A percentile compares a stretch with the other conserved stretches of the same genome.
Evolutionary conservation across 441 rosid genomes (phyloP).

Genomic region (Mallotus japonicus): DNA sequence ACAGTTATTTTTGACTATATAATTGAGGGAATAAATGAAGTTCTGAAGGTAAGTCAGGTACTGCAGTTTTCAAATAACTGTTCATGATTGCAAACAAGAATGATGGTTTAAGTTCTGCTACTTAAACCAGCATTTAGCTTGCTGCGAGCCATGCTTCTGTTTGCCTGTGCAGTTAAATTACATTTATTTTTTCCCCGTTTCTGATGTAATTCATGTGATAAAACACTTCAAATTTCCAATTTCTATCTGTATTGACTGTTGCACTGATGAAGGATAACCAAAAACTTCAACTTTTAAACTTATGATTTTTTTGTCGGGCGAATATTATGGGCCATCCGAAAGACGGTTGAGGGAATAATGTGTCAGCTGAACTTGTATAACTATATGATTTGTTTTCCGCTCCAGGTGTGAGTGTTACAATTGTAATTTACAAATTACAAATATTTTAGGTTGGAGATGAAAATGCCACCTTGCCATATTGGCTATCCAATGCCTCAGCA

Average conservation of each 20-base stretch:
- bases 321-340: neutral
- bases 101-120: no score
- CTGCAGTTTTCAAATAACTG: conserved; percentile 19
- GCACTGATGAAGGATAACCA: neutral
- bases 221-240: neutral
- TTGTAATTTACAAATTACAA: conserved; percentile 13
- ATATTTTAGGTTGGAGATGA: conserved; percentile 79
- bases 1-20: conserved; percentile 85
- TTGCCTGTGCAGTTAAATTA: neutral
- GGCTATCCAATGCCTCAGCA: conserved; percentile 93
- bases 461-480: conserved; percentile 67
- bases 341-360: neutral
- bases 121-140: no score
- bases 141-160: neutral
- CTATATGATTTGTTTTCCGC: neutral
- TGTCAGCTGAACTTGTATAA: neutral
- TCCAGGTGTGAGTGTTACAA: neutral
- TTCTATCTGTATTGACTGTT: neutral
- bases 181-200: neutral
- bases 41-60: conserved; percentile 60
- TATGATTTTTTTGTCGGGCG: neutral
- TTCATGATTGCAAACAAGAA: neutral
- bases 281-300: neutral
- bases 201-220: neutral
- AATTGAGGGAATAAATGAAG: conserved; percentile 86